Evolutionary conservation across 345 rosid species (phyloP).

Genomic region (Kernera saxatilis): DNA sequence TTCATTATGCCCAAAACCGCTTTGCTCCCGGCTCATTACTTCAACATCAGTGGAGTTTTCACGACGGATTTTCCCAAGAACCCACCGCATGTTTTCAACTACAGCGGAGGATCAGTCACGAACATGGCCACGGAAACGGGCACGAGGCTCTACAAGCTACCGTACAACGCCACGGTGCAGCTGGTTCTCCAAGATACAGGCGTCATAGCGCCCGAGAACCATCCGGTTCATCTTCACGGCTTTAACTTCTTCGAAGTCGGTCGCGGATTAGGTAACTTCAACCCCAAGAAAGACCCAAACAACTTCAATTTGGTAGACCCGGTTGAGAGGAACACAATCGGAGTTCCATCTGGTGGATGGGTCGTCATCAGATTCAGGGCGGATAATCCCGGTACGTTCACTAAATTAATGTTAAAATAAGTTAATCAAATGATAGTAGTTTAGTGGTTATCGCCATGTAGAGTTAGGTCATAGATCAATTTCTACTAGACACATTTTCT

Average conservation of each 20-base stretch:
- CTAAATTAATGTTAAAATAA: background rate
- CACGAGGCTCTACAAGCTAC: slow-evolving; percentile 60
- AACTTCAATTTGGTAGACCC: slow-evolving; percentile 85
- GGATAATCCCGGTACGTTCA: slow-evolving; percentile 75
- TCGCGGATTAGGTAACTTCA: slow-evolving; percentile 68
- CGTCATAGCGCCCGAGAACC: slow-evolving; percentile 70
- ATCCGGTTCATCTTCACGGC: slow-evolving; percentile 85
- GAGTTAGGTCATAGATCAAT: background rate
- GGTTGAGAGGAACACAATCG: slow-evolving; percentile 87
- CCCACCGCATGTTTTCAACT: slow-evolving; percentile 60
- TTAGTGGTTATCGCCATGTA: background rate
- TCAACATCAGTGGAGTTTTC: slow-evolving; percentile 73
- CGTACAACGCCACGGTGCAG: slow-evolving; percentile 70
- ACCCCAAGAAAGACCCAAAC: slow-evolving; percentile 50
- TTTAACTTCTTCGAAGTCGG: slow-evolving; percentile 81
- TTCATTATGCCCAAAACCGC: slow-evolving; percentile 78
- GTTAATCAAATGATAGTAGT: background rate
- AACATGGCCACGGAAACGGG: slow-evolving; percentile 55
- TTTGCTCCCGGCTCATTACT: slow-evolving; percentile 77
- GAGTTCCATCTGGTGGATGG: slow-evolving; percentile 96
- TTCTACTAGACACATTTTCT: background rate
- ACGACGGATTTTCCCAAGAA: slow-evolving; percentile 75
- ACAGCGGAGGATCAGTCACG: slow-evolving; percentile 50
- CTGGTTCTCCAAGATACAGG: slow-evolving; percentile 88
- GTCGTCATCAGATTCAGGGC: slow-evolving; percentile 78